Conservation (phyloP, 257 asterid species). For the Rauvolfia tetraphylla region DNA sequence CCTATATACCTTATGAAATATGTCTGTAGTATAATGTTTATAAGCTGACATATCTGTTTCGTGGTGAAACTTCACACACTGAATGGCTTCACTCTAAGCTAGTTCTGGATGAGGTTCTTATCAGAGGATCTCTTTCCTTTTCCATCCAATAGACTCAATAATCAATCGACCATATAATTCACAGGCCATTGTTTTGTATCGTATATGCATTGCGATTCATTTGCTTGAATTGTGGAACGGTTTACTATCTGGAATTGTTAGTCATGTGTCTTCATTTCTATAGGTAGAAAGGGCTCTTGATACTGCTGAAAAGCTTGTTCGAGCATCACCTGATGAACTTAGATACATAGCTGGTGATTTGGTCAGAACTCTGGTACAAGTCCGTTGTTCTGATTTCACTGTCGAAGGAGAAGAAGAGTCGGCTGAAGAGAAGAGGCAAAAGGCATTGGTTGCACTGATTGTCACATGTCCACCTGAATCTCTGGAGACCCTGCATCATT, state of each 20-base stretch:
- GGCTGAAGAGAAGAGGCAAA: conserved; percentile 82
- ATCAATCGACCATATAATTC: background rate
- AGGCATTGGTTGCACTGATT: conserved; percentile 69
- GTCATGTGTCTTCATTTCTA: conserved; percentile 17
- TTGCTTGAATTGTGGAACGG: conserved; percentile 8
- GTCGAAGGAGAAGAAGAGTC: conserved; percentile 89
- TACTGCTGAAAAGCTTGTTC: conserved; percentile 80
- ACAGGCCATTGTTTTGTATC: background rate
- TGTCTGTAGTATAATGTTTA: background rate
- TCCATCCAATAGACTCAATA: background rate
- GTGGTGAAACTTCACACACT: background rate
- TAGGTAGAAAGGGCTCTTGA: conserved; percentile 92
- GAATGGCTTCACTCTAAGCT: background rate
- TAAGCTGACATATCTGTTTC: background rate
- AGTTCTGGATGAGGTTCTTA: background rate
- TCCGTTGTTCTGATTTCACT: conserved; percentile 74
- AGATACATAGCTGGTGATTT: conserved; percentile 71
- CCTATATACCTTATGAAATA: background rate
- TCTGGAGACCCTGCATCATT: conserved; percentile 61
- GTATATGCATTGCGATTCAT: background rate
- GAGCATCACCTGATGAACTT: conserved; percentile 95
- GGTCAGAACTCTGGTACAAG: conserved; percentile 65
- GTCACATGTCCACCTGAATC: conserved; percentile 71
- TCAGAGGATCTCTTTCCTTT: conserved; percentile 4
- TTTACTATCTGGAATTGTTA: conserved; percentile 11